Percentiles rank a stretch among this genome's conserved stretches.
These are phyloP conservation scores for Solanum chiquidenum DNA, from an alignment of 257 asterid species.

Conservation along the genomic window DNA sequence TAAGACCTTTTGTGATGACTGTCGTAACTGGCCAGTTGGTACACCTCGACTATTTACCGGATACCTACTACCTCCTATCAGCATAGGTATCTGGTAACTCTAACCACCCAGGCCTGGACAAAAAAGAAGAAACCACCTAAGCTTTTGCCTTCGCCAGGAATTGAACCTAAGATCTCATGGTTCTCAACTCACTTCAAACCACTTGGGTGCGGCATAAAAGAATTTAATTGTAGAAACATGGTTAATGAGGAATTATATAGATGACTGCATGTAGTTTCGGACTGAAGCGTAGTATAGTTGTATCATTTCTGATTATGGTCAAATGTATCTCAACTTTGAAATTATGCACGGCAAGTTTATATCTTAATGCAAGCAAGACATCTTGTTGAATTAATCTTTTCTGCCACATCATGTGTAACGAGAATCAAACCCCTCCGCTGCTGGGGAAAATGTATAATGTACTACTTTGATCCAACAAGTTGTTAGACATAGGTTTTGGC, in stretches of 20 bases:
- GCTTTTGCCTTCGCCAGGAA: not conserved
- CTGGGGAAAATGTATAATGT: not conserved
- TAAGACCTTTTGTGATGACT: not conserved
- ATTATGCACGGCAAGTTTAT: not conserved
- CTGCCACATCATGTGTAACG: not conserved
- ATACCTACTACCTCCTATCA: not conserved
- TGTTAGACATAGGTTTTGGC: not conserved
- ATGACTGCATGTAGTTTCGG: not conserved
- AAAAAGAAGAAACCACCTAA: not conserved
- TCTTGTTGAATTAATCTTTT: not conserved
- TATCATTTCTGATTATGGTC: not conserved
- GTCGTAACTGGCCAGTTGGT: not conserved
- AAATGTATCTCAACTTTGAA: not conserved
- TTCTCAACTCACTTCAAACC: not conserved
- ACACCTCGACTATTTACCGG: not conserved
- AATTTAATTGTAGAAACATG: not conserved
- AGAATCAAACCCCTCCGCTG: not conserved
- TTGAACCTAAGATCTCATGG: not conserved
- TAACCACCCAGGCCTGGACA: not conserved
- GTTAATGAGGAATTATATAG: not conserved
- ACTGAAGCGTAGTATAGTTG: not conserved
- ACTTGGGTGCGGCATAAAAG: not conserved
- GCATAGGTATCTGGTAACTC: not conserved
- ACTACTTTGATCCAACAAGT: not conserved
- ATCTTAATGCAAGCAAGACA: not conserved